Percentiles rank a stretch among this genome's conserved stretches.
Evolutionary conservation across 2,329 filamentous ascomycete genomes (phyloP).

Genomic region (Ophiocordyceps camponoti-leonardi): DNA sequence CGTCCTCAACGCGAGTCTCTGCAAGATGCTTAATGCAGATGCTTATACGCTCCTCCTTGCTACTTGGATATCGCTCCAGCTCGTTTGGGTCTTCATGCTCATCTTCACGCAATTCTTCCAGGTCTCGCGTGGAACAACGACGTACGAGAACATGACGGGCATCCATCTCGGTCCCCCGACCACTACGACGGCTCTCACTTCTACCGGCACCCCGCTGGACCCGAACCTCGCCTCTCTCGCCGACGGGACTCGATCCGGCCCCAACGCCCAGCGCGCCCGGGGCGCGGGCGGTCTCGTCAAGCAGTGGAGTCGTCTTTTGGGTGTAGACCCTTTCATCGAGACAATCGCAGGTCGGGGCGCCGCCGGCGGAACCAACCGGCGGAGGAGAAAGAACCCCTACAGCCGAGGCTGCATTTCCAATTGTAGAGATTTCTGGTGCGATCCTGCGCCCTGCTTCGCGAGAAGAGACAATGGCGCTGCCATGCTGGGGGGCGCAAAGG

Average conservation of each 20-base stretch:
- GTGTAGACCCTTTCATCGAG: conserved; percentile 84
- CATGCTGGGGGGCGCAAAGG: conserved; percentile 55
- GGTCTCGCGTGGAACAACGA: conserved; percentile 82
- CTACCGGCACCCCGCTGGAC: conserved; percentile 57
- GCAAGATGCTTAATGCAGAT: conserved; percentile 62
- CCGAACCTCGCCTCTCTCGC: conserved; percentile 40
- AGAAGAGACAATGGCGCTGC: conserved; percentile 57
- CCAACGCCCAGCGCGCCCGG: conserved; percentile 35
- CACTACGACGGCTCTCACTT: conserved; percentile 59
- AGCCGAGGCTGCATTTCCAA: conserved; percentile 71
- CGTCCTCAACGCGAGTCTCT: conserved; percentile 58
- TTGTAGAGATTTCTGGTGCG: conserved; percentile 93
- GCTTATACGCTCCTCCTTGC: conserved; percentile 67
- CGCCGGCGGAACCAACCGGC: conserved; percentile 35
- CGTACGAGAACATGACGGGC: conserved; percentile 89
- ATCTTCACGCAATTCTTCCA: conserved; percentile 87
- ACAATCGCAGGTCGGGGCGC: conserved; percentile 75
- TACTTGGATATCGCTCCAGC: conserved; percentile 66
- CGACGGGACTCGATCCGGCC: conserved; percentile 22
- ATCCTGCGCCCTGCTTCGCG: conserved; percentile 67
- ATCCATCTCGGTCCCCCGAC: conserved; percentile 38
- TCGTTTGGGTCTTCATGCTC: conserved; percentile 96
- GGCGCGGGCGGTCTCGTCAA: conserved; percentile 44
- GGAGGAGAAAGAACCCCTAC: conserved; percentile 61
- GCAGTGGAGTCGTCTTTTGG: conserved; percentile 70